Conservation (phyloP, 805 yeast genomes). For the Pichia californica region DNA sequence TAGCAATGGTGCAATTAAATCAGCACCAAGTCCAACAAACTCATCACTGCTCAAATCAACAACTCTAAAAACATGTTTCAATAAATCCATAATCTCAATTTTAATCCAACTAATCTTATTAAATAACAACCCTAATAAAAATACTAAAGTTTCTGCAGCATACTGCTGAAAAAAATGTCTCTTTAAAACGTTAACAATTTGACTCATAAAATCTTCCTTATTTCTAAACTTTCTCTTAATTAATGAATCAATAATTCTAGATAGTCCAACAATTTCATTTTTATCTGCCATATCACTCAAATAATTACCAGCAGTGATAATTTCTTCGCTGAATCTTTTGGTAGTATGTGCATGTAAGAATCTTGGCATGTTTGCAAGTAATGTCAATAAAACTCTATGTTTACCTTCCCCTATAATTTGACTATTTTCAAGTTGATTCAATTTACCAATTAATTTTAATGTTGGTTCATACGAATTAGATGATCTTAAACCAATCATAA, state of each 20-base stretch:
- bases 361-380: slow-evolving; percentile 77
- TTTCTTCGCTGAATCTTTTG: slow-evolving; percentile 43
- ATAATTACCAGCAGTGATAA: slow-evolving; percentile 46
- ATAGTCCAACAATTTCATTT: slow-evolving; percentile 45
- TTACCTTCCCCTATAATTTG: slow-evolving; percentile 71
- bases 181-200: slow-evolving; percentile 66
- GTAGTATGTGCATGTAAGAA: slow-evolving; percentile 74
- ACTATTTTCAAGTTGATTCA: slow-evolving; percentile 61
- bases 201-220: slow-evolving; percentile 83
- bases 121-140: slow-evolving; percentile 70
- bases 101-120: slow-evolving; percentile 78
- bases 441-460: slow-evolving; percentile 61
- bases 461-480: slow-evolving; percentile 74
- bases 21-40: slow-evolving; percentile 90
- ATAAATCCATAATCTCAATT: slow-evolving; percentile 66
- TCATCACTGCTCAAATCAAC: slow-evolving; percentile 73
- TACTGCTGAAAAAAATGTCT: slow-evolving; percentile 64
- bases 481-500: slow-evolving; percentile 80
- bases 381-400: slow-evolving; percentile 60
- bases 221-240: slow-evolving; percentile 77
- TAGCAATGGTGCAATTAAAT: slow-evolving; percentile 82
- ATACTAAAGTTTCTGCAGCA: slow-evolving; percentile 68
- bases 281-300: slow-evolving; percentile 55
- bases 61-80: slow-evolving; percentile 68
- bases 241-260: slow-evolving; percentile 70